These are phyloP conservation scores for Marasmius oreades DNA, from an alignment of 1,284 basidiomycete species.

Conservation along the genomic window DNA sequence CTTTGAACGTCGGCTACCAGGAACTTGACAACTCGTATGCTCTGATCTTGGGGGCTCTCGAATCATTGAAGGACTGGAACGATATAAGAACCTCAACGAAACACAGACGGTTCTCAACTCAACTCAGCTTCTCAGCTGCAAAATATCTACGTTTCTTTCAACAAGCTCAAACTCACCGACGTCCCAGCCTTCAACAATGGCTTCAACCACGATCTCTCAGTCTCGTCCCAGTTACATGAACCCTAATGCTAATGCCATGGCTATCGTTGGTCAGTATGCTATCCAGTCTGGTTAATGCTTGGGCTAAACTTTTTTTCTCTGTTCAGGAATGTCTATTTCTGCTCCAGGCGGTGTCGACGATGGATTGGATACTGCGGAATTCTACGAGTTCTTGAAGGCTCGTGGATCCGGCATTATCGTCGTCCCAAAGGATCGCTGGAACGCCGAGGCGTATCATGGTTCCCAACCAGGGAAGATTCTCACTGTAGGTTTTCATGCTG, in stretches of 20 bases:
- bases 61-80: too few relatives aligned
- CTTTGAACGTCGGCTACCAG: too few relatives aligned
- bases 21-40: too few relatives aligned
- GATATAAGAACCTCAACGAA: too few relatives aligned
- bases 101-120: too few relatives aligned
- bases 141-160: too few relatives aligned
- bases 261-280: not conserved
- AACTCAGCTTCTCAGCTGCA: too few relatives aligned
- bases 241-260: not conserved
- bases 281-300: not conserved
- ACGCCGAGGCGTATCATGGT: slow-evolving; percentile 3
- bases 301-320: not conserved
- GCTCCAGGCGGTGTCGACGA: slow-evolving; percentile 1
- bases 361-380: slow-evolving; percentile 1
- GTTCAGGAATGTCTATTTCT: not conserved
- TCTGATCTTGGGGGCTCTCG: too few relatives aligned
- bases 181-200: not conserved
- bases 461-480: not conserved
- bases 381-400: slow-evolving; percentile 2
- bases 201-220: not conserved
- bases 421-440: slow-evolving; percentile 3
- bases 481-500: not conserved
- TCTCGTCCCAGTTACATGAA: not conserved
- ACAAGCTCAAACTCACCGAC: not conserved
- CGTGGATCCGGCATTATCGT: slow-evolving; percentile 5